These are phyloP conservation scores for Pontederia paniculata DNA, from an alignment of 176 grass and related monocot species.

Conservation along the genomic window DNA sequence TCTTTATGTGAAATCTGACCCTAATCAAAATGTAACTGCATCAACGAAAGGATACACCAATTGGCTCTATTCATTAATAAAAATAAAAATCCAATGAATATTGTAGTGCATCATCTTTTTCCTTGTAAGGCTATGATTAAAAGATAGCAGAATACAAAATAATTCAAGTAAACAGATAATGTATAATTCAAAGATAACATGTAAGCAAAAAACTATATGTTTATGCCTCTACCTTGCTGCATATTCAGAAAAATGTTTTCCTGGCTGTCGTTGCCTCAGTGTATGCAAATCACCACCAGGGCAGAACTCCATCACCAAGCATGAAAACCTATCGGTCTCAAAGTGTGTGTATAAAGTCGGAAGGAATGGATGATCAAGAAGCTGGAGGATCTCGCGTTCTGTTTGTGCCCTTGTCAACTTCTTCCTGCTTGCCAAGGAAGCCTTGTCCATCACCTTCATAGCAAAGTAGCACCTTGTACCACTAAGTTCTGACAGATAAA, in stretches of 20 bases:
- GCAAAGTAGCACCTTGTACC: slow-evolving; percentile 87
- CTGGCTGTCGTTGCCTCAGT: slow-evolving; percentile 26
- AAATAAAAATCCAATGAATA: too few relatives aligned
- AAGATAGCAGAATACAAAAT: too few relatives aligned
- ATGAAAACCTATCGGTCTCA: slow-evolving; percentile 28
- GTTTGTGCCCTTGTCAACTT: slow-evolving; percentile 15
- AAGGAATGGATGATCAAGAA: slow-evolving; percentile 10
- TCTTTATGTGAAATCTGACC: too few relatives aligned
- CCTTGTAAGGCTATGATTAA: too few relatives aligned
- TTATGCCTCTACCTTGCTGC: slow-evolving; percentile 1
- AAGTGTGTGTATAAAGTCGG: slow-evolving; percentile 16
- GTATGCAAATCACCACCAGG: slow-evolving; percentile 89
- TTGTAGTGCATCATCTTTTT: too few relatives aligned
- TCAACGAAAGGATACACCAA: too few relatives aligned
- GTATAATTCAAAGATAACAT: background rate
- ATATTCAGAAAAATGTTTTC: slow-evolving; percentile 15
- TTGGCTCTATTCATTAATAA: too few relatives aligned
- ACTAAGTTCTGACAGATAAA: slow-evolving; percentile 91
- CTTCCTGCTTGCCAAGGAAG: slow-evolving; percentile 14
- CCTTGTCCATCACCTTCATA: slow-evolving; percentile 59
- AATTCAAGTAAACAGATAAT: background rate
- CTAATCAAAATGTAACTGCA: too few relatives aligned
- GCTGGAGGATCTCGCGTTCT: slow-evolving; percentile 13
- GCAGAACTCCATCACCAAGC: slow-evolving; percentile 97
- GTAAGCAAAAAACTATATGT: background rate